Percentiles rank a stretch among this genome's conserved stretches.
Conservation (phyloP, 371 early-diverging fungal genomes). For the Syncephalastrum monosporum region DNA sequence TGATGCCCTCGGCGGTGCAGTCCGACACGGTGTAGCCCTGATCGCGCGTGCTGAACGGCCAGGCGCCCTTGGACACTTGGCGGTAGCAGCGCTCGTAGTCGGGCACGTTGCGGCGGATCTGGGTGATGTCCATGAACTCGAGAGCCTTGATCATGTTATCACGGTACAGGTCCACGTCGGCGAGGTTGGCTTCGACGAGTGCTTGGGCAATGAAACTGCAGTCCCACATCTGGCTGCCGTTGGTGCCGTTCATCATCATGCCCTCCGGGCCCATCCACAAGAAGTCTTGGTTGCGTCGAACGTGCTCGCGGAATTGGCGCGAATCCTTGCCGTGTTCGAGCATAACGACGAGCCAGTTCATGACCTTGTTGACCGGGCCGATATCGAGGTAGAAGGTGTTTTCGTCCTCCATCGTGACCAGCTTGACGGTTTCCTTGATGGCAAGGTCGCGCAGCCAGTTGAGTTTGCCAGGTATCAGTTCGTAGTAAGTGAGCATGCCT, state of each 20-base stretch:
- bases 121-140: slow-evolving; percentile 84
- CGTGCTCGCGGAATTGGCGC: slow-evolving; percentile 74
- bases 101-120: slow-evolving; percentile 79
- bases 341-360: slow-evolving; percentile 85
- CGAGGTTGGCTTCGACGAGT: slow-evolving; percentile 58
- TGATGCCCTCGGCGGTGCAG: slow-evolving; percentile 95
- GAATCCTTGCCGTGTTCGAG: slow-evolving; percentile 90
- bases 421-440: slow-evolving; percentile 72
- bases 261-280: slow-evolving; percentile 91
- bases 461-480: slow-evolving; percentile 48
- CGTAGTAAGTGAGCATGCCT: slow-evolving; percentile 57
- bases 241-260: slow-evolving; percentile 97
- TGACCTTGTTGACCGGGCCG: slow-evolving; percentile 92
- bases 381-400: slow-evolving; percentile 89
- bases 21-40: slow-evolving; percentile 96
- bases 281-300: slow-evolving; percentile 74
- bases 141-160: slow-evolving; percentile 68
- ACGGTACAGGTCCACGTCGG: slow-evolving; percentile 67
- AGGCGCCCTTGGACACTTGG: slow-evolving; percentile 86
- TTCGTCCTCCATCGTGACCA: slow-evolving; percentile 86
- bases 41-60: slow-evolving; percentile 95
- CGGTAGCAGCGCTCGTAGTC: slow-evolving; percentile 74
- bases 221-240: slow-evolving; percentile 98
- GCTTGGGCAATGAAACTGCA: slow-evolving; percentile 89
- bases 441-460: slow-evolving; percentile 69